Evolutionary conservation across 768 basidiomycete genomes (phyloP).

Genomic region (Trametes cingulata): DNA sequence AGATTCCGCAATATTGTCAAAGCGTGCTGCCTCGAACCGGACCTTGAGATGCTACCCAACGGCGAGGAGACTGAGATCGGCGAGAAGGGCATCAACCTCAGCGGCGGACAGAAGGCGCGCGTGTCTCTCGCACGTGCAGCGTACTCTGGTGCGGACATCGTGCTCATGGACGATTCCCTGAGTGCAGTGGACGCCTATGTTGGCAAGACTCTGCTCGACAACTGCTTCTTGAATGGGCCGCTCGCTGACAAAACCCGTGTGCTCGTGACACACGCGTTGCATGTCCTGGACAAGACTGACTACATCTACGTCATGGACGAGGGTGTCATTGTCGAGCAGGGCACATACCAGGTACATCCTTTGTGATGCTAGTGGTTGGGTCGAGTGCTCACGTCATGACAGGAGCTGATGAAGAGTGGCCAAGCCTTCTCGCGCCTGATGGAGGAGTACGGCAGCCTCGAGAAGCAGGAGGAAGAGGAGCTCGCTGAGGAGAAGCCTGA

Average conservation of each 20-base stretch:
- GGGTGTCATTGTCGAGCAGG: conserved; percentile 53
- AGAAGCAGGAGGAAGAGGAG: conserved; percentile 43
- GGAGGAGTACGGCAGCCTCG: conserved; percentile 41
- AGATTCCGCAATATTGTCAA: conserved; percentile 59
- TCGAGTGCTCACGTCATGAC: neutral
- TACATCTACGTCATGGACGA: conserved; percentile 69
- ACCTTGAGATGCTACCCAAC: conserved; percentile 69
- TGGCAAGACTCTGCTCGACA: conserved; percentile 51
- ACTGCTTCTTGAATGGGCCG: conserved; percentile 35
- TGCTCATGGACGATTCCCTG: conserved; percentile 81
- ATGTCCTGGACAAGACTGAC: conserved; percentile 84
- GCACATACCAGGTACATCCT: conserved; percentile 36
- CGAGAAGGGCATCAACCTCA: conserved; percentile 74
- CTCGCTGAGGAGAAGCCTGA: conserved; percentile 31
- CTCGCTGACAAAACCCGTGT: conserved; percentile 65
- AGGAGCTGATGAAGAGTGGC: conserved; percentile 37
- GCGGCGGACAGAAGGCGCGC: conserved; percentile 58
- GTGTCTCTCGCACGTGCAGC: conserved; percentile 76
- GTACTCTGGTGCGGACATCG: conserved; percentile 71
- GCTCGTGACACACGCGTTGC: conserved; percentile 88
- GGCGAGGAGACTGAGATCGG: conserved; percentile 74
- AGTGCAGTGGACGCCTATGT: conserved; percentile 81
- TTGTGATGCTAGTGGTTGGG: neutral
- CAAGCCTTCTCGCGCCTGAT: conserved; percentile 38
- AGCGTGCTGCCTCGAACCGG: conserved; percentile 70